Evolutionary conservation across 1,284 basidiomycete genomes (phyloP), one percentile per base, ranked within the genome.

Genomic region (Microbotryum intermedium): DNA sequence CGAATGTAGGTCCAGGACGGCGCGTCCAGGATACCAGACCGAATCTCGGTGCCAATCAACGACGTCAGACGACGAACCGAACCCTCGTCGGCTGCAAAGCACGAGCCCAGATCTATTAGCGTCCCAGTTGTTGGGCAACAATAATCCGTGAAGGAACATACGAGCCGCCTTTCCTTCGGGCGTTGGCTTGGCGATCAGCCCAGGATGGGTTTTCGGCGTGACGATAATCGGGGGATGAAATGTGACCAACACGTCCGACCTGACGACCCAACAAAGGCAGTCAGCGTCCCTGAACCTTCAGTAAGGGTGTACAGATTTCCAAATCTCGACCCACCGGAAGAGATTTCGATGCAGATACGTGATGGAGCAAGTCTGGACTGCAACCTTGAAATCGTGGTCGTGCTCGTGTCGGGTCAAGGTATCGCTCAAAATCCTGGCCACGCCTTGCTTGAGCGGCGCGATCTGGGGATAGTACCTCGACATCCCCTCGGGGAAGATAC

Each of bases 391-490:
- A 54, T 83, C 75, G 63, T 84, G 76, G 26, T 80, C 78, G 29
- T 59, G 25, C 29, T 48, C 49, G 72, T 88, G 85, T 53, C 83
- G 79, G n/a, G 84, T 82, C 21, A 91, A 76, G 3, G 86, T 80
- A 70, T 89, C 86, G 16, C 87, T 87, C 11, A 88, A 80, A 62
- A 90, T 79, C 34, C 89, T 82, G 10, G 88, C 86, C 30, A 88
- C 88, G 73, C 88, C 88, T 13, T 88, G 90, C 73, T 88, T 89
- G 58, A 91, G 73, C 3, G 88, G 87, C 4, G 87, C 85, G 54
- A 91, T 84, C 16, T 81, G 83, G 0, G 88, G 87, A 69, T 88
- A 86, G 72, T 85, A 91, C 47, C 87, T 79, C 69, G 86, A 88
- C 76, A 84, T 81, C 3, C 88, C 89, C 75, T 90, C 88, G 2